phyloP scores from a whole-genome alignment of 2,329 filamentous ascomycete species.

The Penicillium sp. region DNA sequence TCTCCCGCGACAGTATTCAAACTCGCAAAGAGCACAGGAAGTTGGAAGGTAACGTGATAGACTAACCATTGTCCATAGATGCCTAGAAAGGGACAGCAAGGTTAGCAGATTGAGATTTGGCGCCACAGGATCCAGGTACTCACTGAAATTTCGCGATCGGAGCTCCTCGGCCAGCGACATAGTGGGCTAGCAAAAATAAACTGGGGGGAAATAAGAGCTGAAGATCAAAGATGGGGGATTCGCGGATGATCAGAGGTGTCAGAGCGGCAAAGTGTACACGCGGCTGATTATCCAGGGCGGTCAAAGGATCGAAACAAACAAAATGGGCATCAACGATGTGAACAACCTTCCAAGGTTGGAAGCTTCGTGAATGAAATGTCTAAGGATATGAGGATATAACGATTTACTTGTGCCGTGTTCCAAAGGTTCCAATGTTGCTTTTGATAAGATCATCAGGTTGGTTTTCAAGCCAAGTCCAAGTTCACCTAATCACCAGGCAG shows the following conservation, averaged over 20 bases:
- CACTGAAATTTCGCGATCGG: conserved; percentile 66
- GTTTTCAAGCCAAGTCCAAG: background rate
- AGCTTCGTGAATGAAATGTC: background rate
- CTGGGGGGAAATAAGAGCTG: background rate
- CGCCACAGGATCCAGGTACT: conserved; percentile 32
- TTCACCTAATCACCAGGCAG: conserved; percentile 1
- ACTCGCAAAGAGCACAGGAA: background rate
- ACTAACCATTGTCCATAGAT: conserved; percentile 70
- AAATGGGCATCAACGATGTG: background rate
- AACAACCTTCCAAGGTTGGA: background rate
- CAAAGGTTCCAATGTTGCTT: background rate
- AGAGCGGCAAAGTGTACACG: conserved; percentile 11
- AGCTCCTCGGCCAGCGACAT: conserved; percentile 65
- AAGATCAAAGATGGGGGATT: conserved; percentile 3
- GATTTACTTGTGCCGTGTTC: background rate
- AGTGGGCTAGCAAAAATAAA: conserved; percentile 21
- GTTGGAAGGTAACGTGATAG: conserved; percentile 1
- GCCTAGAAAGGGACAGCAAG: conserved; percentile 45
- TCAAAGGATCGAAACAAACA: conserved; percentile 9
- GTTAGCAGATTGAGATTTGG: conserved; percentile 25
- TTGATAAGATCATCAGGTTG: background rate
- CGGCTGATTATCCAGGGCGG: conserved; percentile 7
- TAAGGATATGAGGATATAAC: background rate
- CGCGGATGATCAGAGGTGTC: conserved; percentile 12
- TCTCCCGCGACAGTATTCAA: background rate